A percentile compares a stretch with the other conserved stretches of the same genome.
Conservation (phyloP, 208 protist genomes). For the Trypanosoma boissoni region DNA sequence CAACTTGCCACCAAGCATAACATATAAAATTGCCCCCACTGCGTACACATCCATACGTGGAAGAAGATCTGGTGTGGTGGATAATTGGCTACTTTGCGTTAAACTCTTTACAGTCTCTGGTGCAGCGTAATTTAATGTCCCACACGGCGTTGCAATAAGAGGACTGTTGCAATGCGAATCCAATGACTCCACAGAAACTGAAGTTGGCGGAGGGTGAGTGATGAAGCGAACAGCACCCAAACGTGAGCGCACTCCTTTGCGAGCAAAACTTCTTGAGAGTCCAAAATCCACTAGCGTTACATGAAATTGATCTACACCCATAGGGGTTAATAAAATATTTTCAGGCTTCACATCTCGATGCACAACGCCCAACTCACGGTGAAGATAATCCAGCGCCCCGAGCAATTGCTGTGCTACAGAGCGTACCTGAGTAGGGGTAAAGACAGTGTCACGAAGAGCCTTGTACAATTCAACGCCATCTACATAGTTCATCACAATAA, state of each 20-base stretch:
- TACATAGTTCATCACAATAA: slow-evolving; percentile 86
- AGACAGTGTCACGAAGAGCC: slow-evolving; percentile 41
- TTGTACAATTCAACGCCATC: slow-evolving; percentile 79
- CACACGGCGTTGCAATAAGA: slow-evolving; percentile 80
- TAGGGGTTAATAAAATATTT: slow-evolving; percentile 70
- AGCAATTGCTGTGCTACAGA: slow-evolving; percentile 75
- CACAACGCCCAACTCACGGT: slow-evolving; percentile 66
- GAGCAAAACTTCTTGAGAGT: slow-evolving; percentile 43
- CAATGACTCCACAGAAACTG: slow-evolving; percentile 30
- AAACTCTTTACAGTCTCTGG: slow-evolving; percentile 77
- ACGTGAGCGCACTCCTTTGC: background rate
- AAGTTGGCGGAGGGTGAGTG: slow-evolving; percentile 1
- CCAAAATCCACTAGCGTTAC: slow-evolving; percentile 87
- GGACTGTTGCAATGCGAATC: slow-evolving; percentile 68
- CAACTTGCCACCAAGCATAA: slow-evolving; percentile 74
- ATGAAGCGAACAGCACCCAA: slow-evolving; percentile 8
- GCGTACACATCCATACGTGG: slow-evolving; percentile 76
- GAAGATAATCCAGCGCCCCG: slow-evolving; percentile 71
- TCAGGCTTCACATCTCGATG: slow-evolving; percentile 89
- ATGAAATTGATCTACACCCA: slow-evolving; percentile 28
- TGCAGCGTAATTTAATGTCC: slow-evolving; percentile 81
- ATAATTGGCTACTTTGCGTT: slow-evolving; percentile 45
- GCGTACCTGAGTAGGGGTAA: slow-evolving; percentile 61
- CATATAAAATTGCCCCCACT: slow-evolving; percentile 74
- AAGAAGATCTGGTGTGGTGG: slow-evolving; percentile 64